phyloP scores from a whole-genome alignment of 2,329 filamentous ascomycete species.

The Aspergillus luchuensis region DNA sequence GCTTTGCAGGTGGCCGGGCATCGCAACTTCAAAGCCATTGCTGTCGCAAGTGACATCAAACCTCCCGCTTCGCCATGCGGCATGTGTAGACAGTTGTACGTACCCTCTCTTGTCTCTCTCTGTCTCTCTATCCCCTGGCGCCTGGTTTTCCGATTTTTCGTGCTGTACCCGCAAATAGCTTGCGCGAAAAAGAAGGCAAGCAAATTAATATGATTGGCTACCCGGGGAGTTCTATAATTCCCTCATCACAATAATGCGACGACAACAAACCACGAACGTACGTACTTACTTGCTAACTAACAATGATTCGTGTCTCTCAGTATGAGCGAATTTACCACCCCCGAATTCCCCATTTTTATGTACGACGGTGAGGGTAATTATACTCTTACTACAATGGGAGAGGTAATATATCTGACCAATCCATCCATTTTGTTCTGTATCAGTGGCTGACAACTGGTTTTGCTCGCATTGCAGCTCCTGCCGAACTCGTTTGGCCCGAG shows the following conservation, averaged over 20 bases:
- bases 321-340: slow-evolving; percentile 73
- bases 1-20: slow-evolving; percentile 46
- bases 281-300: slow-evolving; percentile 6
- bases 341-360: slow-evolving; percentile 82
- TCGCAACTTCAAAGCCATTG: slow-evolving; percentile 71
- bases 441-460: background rate
- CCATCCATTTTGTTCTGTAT: background rate
- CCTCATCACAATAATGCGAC: too few species aligned
- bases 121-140: background rate
- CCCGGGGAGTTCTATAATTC: background rate
- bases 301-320: slow-evolving; percentile 21
- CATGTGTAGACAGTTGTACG: slow-evolving; percentile 90
- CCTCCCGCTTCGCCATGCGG: slow-evolving; percentile 76
- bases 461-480: slow-evolving; percentile 54
- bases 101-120: slow-evolving; percentile 7
- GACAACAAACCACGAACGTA: too few species aligned
- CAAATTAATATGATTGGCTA: background rate
- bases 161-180: too few species aligned
- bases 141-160: background rate
- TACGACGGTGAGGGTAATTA: slow-evolving; percentile 78
- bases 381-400: slow-evolving; percentile 39
- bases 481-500: slow-evolving; percentile 70
- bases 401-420: slow-evolving; percentile 32
- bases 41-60: slow-evolving; percentile 77
- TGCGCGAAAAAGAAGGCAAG: background rate